Percentiles rank a stretch among this genome's conserved stretches.
phyloP scores from a whole-genome alignment of 306 rosid genomes.

The Urtica urens region DNA sequence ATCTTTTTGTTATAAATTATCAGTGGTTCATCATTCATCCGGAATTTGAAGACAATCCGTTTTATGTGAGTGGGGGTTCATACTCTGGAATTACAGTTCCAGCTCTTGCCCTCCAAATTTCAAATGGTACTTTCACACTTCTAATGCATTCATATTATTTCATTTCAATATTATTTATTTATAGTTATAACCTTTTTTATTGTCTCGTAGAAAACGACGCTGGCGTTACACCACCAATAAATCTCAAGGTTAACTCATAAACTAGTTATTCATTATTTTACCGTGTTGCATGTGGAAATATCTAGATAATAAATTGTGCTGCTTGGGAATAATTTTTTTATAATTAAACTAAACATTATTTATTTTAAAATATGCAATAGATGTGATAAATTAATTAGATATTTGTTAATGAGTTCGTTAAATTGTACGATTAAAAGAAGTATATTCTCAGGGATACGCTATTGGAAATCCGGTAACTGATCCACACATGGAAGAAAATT shows the following conservation, averaged over 20 bases:
- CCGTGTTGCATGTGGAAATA: no score
- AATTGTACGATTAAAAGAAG: no score
- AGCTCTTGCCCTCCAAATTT: conserved; percentile 32
- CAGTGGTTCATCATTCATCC: conserved; percentile 70
- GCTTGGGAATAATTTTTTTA: no score
- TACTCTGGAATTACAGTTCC: conserved; percentile 62
- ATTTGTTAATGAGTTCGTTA: no score
- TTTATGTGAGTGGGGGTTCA: conserved; percentile 62
- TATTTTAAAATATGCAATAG: no score
- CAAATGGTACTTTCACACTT: conserved; percentile 28
- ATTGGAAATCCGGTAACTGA: conserved; percentile 34
- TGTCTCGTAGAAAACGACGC: conserved; percentile 39
- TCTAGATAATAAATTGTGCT: no score
- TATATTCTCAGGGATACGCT: conserved; percentile 2
- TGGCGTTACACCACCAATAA: conserved; percentile 35
- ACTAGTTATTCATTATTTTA: no score
- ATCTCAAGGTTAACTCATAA: conserved; percentile 72
- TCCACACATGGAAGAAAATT: background rate
- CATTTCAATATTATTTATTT: background rate
- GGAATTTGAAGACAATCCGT: conserved; percentile 30
- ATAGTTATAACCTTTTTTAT: background rate
- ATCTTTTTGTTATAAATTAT: background rate
- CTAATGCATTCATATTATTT: background rate
- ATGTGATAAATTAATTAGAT: no score
- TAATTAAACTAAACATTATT: no score